Evolutionary conservation across 2,329 filamentous ascomycete species (phyloP).

Genomic region (Claviceps paspali): DNA sequence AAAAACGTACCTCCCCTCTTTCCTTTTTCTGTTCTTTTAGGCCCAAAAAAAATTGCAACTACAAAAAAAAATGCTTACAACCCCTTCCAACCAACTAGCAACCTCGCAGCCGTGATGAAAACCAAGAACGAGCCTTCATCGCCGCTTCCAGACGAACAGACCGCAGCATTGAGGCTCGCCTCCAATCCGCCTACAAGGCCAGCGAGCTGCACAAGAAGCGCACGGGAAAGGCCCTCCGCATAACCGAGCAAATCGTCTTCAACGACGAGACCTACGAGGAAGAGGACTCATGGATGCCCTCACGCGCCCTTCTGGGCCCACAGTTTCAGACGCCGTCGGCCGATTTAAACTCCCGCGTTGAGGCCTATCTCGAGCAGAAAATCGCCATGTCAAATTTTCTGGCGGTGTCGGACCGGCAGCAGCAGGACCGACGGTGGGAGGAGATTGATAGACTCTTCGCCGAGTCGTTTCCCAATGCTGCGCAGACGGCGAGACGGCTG

Average conservation of each 20-base stretch:
- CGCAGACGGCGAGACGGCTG: neutral
- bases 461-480: conserved; percentile 1
- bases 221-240: conserved; percentile 66
- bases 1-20: too few relatives aligned
- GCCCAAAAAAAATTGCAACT: too few relatives aligned
- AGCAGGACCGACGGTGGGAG: neutral
- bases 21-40: too few relatives aligned
- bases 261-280: conserved; percentile 96
- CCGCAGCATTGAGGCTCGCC: conserved; percentile 69
- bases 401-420: neutral
- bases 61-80: neutral
- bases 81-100: neutral
- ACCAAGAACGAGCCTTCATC: conserved; percentile 79
- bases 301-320: neutral
- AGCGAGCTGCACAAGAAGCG: conserved; percentile 85
- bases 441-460: conserved; percentile 2
- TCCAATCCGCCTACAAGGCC: conserved; percentile 74
- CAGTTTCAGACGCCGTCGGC: neutral
- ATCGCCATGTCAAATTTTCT: neutral
- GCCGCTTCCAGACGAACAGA: conserved; percentile 80
- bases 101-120: conserved; percentile 38
- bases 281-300: conserved; percentile 42
- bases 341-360: neutral
- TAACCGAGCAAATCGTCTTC: conserved; percentile 72
- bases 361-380: conserved; percentile 1